Evolutionary conservation across 78 protist species (phyloP), one percentile per base, ranked within the genome.

Genomic region (Diacronema lutheri): DNA sequence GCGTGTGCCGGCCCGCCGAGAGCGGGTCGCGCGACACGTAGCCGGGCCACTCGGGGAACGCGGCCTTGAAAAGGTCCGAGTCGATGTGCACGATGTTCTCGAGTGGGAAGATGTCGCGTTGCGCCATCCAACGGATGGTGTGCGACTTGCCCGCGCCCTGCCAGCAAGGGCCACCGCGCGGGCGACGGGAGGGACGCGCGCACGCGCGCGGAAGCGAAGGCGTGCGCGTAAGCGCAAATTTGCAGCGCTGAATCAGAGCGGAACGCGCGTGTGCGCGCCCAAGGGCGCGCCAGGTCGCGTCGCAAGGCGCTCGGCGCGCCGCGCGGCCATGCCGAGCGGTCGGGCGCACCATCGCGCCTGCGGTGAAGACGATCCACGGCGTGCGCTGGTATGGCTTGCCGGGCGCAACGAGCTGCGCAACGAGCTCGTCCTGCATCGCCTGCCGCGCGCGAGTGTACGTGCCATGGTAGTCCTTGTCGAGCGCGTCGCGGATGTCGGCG

Each of bases 1-100:
- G 41, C 61, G 12, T 41, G 60, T 73, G 80, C 41, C 60, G 46
- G 16, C 80, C 80, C 31, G 80, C 80, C 41, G 9, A 2, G 26
- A 4, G 33, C 40, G n/a, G 50, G 50, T 44, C 56, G 62, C 60
- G 80, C 40, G 6, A 7, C 60, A 46, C 38, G 80, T 73, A 73
- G 2, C 7, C 80, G 10, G 3, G 9, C 80, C 80, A 73, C 58
- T 73, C 80, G 35, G 80, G 80, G n/a, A 73, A 3, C 33, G 14
- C 23, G 35, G 10, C 16, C 60, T 73, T 73, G 80, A 73, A 73
- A 40, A 21, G 20, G 60, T 73, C 80, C 40, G 60, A n/a, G 60
- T 73, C 80, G 60, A 73, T 73, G 31, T 73, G 55, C 80, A 73
- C 80, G 80, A 73, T 46, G 80, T 73, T 25, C 80, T 73, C 80